Base-by-base conservation (phyloP, 345 rosid species). In the Moringa oleifera region DNA sequence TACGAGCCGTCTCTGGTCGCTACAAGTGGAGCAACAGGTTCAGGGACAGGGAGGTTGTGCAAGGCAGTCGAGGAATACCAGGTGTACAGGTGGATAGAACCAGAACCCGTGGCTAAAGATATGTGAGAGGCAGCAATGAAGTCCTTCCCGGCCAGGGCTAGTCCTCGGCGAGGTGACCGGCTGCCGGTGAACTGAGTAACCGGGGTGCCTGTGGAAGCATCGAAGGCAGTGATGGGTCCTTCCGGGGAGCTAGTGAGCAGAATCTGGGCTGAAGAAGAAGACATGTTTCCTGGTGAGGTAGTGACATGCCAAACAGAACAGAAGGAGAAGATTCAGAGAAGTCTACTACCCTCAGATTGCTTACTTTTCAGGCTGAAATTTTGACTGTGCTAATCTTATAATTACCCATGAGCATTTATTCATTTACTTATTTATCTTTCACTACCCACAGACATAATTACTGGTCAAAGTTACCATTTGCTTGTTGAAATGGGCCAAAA, bases 71-170 rank as follows among this genome's bases (percentile, higher is more conserved):
- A 53, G 13, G 81, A 76, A 77, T 81, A 76, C 78, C 79, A 76
- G 53, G 67, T 71, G 69, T 82, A 82, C 47, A 76, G 77, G 62
- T 74, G 79, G 61, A 79, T 66, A 18, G 80, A 74, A 62, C 73
- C 74, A 0, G 73, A 76, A 57, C 65, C 68, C 0, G 78, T 76
- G 53, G 66, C 49, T 17, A 76, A 57, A 2, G 79, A 79, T 50
- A 77, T 49, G 52, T 82, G 86, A 21, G 83, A 74, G 57, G 75
- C 80, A 9, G 81, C 86, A 64, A 79, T 62, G 61, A 67, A 74
- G 25, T 79, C 18, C 15, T 62, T 67, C 4, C 81, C 76, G 0
- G 52, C 66, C 8, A 77, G 62, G 67, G 67, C 57, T 47, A 82
- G 81, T 59, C 86, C 86, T 22, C 62, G 72, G 60, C 69, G 72